Conservation (phyloP, 2,329 filamentous ascomycete genomes). For the Helotiales sp. region DNA sequence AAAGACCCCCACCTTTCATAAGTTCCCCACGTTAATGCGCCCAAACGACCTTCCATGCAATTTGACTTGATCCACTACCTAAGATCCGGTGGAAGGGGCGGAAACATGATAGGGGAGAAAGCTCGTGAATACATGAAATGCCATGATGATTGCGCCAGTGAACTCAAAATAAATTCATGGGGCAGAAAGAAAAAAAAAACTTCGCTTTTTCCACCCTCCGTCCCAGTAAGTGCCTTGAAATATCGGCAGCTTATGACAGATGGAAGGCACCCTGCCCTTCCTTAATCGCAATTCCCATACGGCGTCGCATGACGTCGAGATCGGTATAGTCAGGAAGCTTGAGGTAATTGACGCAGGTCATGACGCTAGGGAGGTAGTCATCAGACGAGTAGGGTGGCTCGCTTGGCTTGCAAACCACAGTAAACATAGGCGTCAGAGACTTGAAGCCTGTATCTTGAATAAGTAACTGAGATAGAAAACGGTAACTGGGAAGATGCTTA, state of each 20-base stretch:
- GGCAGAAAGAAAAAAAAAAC: background rate
- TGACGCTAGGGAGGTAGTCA: conserved; percentile 98
- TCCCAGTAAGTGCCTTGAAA: background rate
- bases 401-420: conserved; percentile 98
- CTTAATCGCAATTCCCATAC: conserved; percentile 83
- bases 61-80: conserved; percentile 36
- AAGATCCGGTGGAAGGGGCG: conserved; percentile 10
- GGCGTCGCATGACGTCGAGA: conserved; percentile 75
- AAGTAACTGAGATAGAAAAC: conserved; percentile 37
- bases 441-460: conserved; percentile 76
- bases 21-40: conserved; percentile 38
- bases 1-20: conserved; percentile 27
- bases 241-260: conserved; percentile 66
- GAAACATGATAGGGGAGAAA: conserved; percentile 27
- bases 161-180: conserved; percentile 31
- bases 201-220: background rate
- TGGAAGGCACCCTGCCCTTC: conserved; percentile 99
- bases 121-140: conserved; percentile 40
- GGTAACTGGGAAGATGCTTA: conserved; percentile 52
- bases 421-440: conserved; percentile 96
- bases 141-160: conserved; percentile 32
- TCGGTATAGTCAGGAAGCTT: conserved; percentile 94
- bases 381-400: conserved; percentile 92
- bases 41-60: conserved; percentile 46
- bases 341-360: conserved; percentile 99